Evolutionary conservation across 2,329 filamentous ascomycete genomes (phyloP).

Genomic region (Aaosphaeria arxii): DNA sequence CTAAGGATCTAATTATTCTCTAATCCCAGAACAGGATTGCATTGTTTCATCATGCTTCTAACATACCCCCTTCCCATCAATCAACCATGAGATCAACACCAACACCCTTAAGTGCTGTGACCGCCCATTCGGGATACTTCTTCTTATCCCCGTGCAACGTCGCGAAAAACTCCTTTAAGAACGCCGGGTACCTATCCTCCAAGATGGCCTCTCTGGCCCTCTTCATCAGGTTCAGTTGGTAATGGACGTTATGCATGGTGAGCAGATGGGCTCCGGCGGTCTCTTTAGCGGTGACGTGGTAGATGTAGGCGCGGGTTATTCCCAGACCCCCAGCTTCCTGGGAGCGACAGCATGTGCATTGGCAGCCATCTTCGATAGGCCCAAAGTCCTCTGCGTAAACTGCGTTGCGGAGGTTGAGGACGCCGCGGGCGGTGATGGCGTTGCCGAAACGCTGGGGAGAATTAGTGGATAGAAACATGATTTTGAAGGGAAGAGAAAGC

Average conservation of each 20-base stretch:
- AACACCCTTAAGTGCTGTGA: constrained; percentile 74
- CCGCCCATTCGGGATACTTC: constrained; percentile 79
- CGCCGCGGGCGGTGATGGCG: constrained; percentile 76
- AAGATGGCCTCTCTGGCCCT: constrained; percentile 73
- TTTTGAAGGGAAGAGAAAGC: constrained; percentile 11
- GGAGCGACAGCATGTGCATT: constrained; percentile 72
- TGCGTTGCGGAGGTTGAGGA: constrained; percentile 80
- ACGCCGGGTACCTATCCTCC: constrained; percentile 75
- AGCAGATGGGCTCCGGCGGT: constrained; percentile 84
- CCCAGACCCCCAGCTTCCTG: constrained; percentile 68
- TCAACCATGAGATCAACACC: constrained; percentile 53
- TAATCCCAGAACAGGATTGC: no score
- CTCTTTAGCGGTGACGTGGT: constrained; percentile 91
- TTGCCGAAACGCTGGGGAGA: constrained; percentile 74
- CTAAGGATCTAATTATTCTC: no score
- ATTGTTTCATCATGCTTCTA: no score
- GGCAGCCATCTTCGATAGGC: constrained; percentile 79
- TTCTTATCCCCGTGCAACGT: constrained; percentile 65
- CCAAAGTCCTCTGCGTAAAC: constrained; percentile 75
- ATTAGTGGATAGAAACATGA: constrained; percentile 1
- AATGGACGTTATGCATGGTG: constrained; percentile 95
- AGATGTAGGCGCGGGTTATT: constrained; percentile 82
- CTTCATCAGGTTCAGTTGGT: constrained; percentile 81
- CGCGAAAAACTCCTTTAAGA: constrained; percentile 74
- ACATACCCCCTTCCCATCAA: not conserved